Conservation (phyloP, 73 alveolate genomes). For the Stentor coeruleus region DNA sequence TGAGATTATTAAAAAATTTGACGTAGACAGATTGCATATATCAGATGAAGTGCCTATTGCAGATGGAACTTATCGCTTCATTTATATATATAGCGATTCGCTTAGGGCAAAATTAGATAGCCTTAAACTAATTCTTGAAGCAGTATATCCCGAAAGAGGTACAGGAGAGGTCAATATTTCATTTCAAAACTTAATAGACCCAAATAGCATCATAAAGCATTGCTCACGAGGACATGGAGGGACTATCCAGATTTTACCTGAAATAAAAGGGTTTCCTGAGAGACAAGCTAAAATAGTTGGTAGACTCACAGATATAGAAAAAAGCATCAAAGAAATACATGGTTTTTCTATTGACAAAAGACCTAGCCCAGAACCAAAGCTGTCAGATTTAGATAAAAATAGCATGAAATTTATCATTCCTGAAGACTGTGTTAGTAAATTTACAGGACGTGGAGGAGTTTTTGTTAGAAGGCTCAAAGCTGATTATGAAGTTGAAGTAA, state of each 20-base stretch:
- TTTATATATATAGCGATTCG: background rate
- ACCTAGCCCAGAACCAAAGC: background rate
- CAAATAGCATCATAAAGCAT: background rate
- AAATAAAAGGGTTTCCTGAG: background rate
- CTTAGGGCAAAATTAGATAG: background rate
- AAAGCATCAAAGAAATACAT: background rate
- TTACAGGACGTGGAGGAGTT: background rate
- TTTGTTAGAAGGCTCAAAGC: background rate
- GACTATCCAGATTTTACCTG: background rate
- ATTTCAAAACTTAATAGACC: background rate
- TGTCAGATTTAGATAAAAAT: background rate
- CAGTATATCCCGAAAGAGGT: background rate
- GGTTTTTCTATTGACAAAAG: background rate
- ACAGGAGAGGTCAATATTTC: background rate
- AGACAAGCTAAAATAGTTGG: background rate
- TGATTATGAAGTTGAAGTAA: background rate
- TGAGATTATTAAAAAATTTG: background rate
- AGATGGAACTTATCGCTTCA: background rate
- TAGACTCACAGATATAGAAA: background rate
- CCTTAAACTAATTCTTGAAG: conserved; percentile 4
- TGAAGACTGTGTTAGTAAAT: background rate
- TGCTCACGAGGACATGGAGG: background rate
- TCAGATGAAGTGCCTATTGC: background rate
- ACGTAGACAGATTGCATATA: background rate
- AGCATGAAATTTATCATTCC: background rate